Percentiles rank a stretch among this genome's conserved stretches.
Conservation (phyloP, 2,329 filamentous ascomycete species). For the Xylariaceae sp. region DNA sequence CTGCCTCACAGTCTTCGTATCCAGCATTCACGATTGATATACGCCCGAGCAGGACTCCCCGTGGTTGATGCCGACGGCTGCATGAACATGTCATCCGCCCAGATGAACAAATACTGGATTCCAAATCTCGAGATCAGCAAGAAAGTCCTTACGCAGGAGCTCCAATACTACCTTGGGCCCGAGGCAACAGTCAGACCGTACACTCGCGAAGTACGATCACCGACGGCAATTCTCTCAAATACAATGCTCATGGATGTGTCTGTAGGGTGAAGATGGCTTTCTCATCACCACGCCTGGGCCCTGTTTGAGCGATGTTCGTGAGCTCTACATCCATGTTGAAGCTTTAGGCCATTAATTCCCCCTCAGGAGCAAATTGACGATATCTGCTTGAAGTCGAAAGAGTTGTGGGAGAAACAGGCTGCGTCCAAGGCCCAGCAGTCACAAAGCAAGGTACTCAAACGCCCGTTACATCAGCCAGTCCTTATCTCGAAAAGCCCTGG, state of each 20-base stretch:
- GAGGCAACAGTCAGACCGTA: slow-evolving; percentile 57
- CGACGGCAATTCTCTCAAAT: slow-evolving; percentile 17
- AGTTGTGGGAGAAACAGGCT: slow-evolving; percentile 56
- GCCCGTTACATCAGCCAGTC: slow-evolving; percentile 56
- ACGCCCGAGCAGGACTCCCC: slow-evolving; percentile 6
- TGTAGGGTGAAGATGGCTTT: slow-evolving; percentile 59
- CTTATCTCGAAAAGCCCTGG: slow-evolving; percentile 44
- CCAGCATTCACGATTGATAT: slow-evolving; percentile 9
- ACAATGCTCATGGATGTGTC: slow-evolving; percentile 26
- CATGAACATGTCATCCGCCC: slow-evolving; percentile 35
- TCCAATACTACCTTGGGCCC: slow-evolving; percentile 58
- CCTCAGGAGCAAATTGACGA: slow-evolving; percentile 61
- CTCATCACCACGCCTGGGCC: slow-evolving; percentile 57
- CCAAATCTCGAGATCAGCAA: slow-evolving; percentile 59
- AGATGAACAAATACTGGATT: slow-evolving; percentile 61
- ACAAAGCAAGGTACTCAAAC: slow-evolving; percentile 50
- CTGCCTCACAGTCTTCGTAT: slow-evolving; percentile 10
- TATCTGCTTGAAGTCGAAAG: slow-evolving; percentile 58
- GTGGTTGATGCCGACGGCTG: slow-evolving; percentile 2
- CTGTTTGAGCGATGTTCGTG: slow-evolving; percentile 58
- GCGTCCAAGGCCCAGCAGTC: slow-evolving; percentile 47
- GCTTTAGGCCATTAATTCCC: slow-evolving; percentile 9
- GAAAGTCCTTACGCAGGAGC: slow-evolving; percentile 57
- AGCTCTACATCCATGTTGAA: slow-evolving; percentile 3
- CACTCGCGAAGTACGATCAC: slow-evolving; percentile 50